phyloP scores from a whole-genome alignment of 768 basidiomycete species.

The Lentinula detonsa region DNA sequence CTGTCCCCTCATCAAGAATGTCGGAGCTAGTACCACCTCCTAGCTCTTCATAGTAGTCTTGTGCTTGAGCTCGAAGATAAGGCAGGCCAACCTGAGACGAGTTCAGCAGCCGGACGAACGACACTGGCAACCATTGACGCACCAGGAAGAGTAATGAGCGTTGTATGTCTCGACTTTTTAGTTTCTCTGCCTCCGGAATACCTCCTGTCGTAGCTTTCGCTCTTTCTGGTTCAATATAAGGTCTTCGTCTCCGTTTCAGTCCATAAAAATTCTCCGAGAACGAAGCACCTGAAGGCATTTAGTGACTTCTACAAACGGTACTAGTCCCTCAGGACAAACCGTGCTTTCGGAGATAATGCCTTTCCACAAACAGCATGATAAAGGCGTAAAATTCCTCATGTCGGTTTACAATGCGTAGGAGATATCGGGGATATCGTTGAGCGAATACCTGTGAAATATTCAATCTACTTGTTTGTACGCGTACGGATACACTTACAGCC shows the following conservation, averaged over 20 bases:
- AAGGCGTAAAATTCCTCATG: conserved; percentile 96
- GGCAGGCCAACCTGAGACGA: conserved; percentile 72
- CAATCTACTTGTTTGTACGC: neutral
- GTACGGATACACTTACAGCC: conserved; percentile 48
- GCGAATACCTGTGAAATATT: conserved; percentile 70
- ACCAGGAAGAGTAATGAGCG: conserved; percentile 80
- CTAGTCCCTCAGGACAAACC: conserved; percentile 39
- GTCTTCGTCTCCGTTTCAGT: conserved; percentile 70
- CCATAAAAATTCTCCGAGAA: conserved; percentile 97
- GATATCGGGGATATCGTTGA: conserved; percentile 89
- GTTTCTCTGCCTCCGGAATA: conserved; percentile 55
- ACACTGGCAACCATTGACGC: conserved; percentile 18
- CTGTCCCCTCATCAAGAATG: conserved; percentile 47
- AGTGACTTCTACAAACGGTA: conserved; percentile 1
- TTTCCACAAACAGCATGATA: conserved; percentile 86
- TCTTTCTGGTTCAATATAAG: conserved; percentile 65
- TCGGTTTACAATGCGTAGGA: conserved; percentile 83
- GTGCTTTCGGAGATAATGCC: conserved; percentile 83
- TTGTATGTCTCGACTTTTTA: conserved; percentile 64
- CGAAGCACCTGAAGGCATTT: conserved; percentile 61
- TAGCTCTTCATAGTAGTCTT: conserved; percentile 85
- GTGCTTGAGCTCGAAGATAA: conserved; percentile 82
- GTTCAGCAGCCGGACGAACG: neutral
- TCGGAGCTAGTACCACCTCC: conserved; percentile 79
- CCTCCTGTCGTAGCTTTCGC: conserved; percentile 63